Conservation (phyloP, 441 rosid species). For the Eutrema salsugineum region DNA sequence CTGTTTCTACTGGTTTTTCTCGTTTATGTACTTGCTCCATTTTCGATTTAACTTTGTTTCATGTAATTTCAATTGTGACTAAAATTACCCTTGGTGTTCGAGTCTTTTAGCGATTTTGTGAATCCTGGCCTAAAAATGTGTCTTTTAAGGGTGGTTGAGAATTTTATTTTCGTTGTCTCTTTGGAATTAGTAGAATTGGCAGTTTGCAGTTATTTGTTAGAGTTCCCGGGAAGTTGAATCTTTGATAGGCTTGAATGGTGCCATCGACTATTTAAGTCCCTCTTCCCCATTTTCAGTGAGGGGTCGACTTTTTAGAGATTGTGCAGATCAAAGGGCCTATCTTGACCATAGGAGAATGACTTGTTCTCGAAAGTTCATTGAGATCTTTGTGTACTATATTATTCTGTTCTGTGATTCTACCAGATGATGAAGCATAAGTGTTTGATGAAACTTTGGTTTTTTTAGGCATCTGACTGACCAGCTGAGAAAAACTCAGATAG, state of each 20-base stretch:
- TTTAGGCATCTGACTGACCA: constrained; percentile 83
- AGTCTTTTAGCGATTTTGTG: neutral
- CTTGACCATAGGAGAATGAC: neutral
- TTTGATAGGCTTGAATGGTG: neutral
- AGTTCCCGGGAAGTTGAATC: neutral
- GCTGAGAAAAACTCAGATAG: constrained; percentile 70
- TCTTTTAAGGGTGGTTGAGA: neutral
- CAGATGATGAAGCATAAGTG: neutral
- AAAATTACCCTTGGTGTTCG: neutral
- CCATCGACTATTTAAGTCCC: neutral
- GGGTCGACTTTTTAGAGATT: neutral
- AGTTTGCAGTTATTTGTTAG: neutral
- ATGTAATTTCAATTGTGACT: neutral
- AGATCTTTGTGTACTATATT: neutral
- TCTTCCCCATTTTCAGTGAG: neutral
- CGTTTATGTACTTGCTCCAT: neutral
- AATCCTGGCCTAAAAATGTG: neutral
- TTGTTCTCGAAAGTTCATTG: neutral
- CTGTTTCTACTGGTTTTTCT: no score
- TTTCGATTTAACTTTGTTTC: neutral
- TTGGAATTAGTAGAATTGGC: neutral
- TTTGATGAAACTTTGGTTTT: neutral
- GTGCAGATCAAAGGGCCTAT: neutral
- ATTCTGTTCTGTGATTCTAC: neutral
- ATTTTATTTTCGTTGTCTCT: neutral